These are phyloP conservation scores for Lactarius trivialis DNA, from an alignment of 768 basidiomycete genomes.

Conservation along the genomic window DNA sequence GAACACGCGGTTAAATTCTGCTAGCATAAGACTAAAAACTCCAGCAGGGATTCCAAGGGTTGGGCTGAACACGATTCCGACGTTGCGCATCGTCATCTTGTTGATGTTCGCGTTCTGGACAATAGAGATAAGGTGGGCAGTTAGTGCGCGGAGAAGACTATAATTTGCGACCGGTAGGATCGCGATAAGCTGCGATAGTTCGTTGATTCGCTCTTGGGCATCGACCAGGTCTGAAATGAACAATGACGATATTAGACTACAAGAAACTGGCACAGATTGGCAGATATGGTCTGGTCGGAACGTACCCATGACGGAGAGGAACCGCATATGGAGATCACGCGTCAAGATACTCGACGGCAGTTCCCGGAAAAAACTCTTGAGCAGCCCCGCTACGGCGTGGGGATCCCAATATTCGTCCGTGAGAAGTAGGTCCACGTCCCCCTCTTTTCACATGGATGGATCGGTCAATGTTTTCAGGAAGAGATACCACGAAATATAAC, in stretches of 20 bases:
- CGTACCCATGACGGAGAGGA: constrained; percentile 90
- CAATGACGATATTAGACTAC: constrained; percentile 13
- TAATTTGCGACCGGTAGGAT: constrained; percentile 89
- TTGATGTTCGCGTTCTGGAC: constrained; percentile 85
- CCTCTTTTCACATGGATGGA: constrained; percentile 59
- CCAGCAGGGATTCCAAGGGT: constrained; percentile 97
- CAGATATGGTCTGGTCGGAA: constrained; percentile 20
- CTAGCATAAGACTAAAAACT: constrained; percentile 90
- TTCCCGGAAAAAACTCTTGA: constrained; percentile 92
- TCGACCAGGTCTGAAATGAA: constrained; percentile 70
- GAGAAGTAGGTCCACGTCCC: constrained; percentile 86
- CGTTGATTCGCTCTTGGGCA: constrained; percentile 78
- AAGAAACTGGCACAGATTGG: constrained; percentile 4
- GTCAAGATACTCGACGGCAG: constrained; percentile 90
- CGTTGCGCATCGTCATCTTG: constrained; percentile 99
- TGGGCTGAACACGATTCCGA: constrained; percentile 97
- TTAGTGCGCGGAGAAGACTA: constrained; percentile 86
- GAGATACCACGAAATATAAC: constrained; percentile 24
- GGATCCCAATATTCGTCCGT: constrained; percentile 96
- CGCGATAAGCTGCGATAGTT: constrained; percentile 81
- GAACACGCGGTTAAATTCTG: constrained; percentile 90
- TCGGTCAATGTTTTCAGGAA: not conserved
- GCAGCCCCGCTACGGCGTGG: constrained; percentile 91
- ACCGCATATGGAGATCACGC: constrained; percentile 82
- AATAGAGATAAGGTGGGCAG: constrained; percentile 90